Conservation (phyloP, 176 grass and related monocot species). For the Oryza punctata region DNA sequence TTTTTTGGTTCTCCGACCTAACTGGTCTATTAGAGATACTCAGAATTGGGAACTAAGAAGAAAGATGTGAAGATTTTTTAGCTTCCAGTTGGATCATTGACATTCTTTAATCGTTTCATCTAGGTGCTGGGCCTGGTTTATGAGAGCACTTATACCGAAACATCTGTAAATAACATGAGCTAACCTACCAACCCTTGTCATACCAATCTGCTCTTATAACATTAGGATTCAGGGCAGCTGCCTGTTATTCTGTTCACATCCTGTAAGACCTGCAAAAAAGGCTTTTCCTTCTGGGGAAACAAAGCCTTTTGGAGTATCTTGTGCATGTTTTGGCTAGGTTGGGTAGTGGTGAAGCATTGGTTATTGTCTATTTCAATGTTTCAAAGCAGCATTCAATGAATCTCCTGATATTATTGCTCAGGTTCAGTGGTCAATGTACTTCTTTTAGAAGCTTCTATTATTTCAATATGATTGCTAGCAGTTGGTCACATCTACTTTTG, state of each 20-base stretch:
- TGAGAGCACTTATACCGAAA: neutral
- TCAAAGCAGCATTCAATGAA: neutral
- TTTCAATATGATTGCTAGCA: neutral
- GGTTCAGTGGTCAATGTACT: neutral
- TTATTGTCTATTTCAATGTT: slow-evolving; percentile 1
- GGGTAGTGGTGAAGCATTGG: neutral
- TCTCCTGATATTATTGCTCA: neutral
- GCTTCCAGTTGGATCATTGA: neutral
- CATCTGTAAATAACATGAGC: neutral
- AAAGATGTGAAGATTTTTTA: neutral
- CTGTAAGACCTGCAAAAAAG: neutral
- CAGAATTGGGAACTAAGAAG: slow-evolving; percentile 6
- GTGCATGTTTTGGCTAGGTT: neutral
- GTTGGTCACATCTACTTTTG: neutral
- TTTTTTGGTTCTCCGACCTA: neutral
- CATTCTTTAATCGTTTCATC: neutral
- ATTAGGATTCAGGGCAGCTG: neutral
- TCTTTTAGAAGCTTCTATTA: neutral
- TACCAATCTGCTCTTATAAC: neutral
- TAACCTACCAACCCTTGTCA: neutral
- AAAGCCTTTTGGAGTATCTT: neutral
- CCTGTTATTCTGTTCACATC: neutral
- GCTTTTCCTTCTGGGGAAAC: neutral
- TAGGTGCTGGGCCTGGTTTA: neutral
- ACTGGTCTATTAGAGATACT: neutral